Evolutionary conservation across 305 asterid genomes (phyloP), one percentile per base, ranked within the genome.

Genomic region (Fraxinus sp.): DNA sequence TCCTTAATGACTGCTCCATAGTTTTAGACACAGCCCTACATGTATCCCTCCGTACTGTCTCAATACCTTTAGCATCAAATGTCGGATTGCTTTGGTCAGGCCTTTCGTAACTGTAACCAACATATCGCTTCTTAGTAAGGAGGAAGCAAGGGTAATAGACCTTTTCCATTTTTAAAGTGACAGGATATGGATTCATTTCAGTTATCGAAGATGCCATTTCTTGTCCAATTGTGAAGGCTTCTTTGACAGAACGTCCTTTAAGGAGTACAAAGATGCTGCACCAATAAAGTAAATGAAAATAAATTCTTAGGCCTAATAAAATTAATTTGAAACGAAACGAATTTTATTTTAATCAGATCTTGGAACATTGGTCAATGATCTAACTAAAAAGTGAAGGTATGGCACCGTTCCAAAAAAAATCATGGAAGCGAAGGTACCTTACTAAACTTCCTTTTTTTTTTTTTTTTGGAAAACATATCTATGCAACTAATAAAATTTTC

Each of bases 11-110:
- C 89, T 88, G 92, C 89, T 96, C 99, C 98, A 96, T 86, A 80
- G 92, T 91, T 88, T 96, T 94, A 87, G 98, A 89, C 81, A 94
- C 99, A 85, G 97, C 99, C 68, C 73, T 91, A 86, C 99, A 96
- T 20, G 98, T 92, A 88, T 96, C 99, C 86, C 99, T 92, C 68
- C 99, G 92, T 76, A 94, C 93, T 13, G 98, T 96, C 92, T 96
- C 99, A 72, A 93, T 94, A 62, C 99, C 99, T 90, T 96, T 96
- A 73, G 99, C 99, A 89, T 96, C 98, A 87, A 96, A 96, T 72
- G 80, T 87, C 37, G 99, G 98, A 79, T 86, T 89, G 85, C 83
- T 87, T 90, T 96, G 99, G 73, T 88, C 95, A 73, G 95, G 90
- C 84, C 87, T 94, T 91, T 96, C 98, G 32, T 90, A 94, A 86